A percentile compares a stretch with the other conserved stretches of the same genome.
phyloP scores from a whole-genome alignment of 106 monocot species.

The Posidonia australis region DNA sequence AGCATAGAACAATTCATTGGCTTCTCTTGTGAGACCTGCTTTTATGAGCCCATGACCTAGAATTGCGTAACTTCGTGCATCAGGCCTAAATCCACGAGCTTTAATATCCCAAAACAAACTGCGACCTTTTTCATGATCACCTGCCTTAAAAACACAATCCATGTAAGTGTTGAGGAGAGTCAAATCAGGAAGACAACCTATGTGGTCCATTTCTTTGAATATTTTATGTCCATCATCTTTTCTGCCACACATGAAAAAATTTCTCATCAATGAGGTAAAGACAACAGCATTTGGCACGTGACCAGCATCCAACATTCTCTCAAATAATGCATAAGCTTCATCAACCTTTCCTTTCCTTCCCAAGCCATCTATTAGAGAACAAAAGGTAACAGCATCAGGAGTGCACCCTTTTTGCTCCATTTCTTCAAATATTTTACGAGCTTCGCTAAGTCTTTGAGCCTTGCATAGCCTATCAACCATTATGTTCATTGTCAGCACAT shows the following conservation, averaged over 20 bases:
- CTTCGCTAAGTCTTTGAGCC: conserved; percentile 60
- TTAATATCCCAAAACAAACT: conserved; percentile 72
- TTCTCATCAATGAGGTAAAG: conserved; percentile 83
- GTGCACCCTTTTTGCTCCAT: conserved; percentile 43
- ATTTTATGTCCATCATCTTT: conserved; percentile 97
- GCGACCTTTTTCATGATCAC: conserved; percentile 66
- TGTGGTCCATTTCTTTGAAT: conserved; percentile 76
- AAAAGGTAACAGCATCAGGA: conserved; percentile 71
- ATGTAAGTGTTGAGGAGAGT: conserved; percentile 91
- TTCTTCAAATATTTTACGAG: conserved; percentile 54
- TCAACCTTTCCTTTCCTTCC: conserved; percentile 76
- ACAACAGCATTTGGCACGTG: conserved; percentile 66
- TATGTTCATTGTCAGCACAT: conserved; percentile 71
- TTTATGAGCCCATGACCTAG: conserved; percentile 81
- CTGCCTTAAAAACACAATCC: conserved; percentile 93
- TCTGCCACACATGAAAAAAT: conserved; percentile 68
- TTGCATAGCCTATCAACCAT: conserved; percentile 93
- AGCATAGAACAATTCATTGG: conserved; percentile 64
- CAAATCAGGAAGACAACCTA: conserved; percentile 65
- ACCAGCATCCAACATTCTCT: conserved; percentile 90
- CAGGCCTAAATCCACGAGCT: conserved; percentile 54
- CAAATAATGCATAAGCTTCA: conserved; percentile 77
- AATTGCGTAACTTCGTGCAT: conserved; percentile 72
- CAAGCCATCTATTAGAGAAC: conserved; percentile 88
- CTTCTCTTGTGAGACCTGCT: conserved; percentile 68